These are phyloP conservation scores for Arabidopsis suecica DNA, from an alignment of 345 rosid species.

Conservation along the genomic window DNA sequence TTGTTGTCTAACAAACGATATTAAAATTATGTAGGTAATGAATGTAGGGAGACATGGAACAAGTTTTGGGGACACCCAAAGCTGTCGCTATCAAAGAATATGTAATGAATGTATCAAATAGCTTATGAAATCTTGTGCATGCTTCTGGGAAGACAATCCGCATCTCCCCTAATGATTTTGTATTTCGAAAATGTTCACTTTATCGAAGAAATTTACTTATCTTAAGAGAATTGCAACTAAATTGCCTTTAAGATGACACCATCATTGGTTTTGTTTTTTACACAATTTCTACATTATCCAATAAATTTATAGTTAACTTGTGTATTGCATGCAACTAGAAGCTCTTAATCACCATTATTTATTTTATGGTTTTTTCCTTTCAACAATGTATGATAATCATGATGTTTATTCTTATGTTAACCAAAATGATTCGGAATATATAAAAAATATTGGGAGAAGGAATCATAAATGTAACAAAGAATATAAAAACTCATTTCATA, in stretches of 20 bases:
- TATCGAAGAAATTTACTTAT: conserved; percentile 29
- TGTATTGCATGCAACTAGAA: conserved; percentile 26
- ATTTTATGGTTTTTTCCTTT: neutral
- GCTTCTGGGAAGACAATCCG: conserved; percentile 31
- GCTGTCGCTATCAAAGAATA: conserved; percentile 44
- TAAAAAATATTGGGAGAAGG: too few species aligned
- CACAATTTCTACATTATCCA: conserved; percentile 18
- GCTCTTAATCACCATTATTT: conserved; percentile 31
- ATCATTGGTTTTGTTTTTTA: conserved; percentile 33
- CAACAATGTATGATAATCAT: conserved; percentile 18
- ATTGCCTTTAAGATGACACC: conserved; percentile 44
- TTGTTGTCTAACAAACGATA: conserved; percentile 23
- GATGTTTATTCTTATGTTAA: conserved; percentile 24
- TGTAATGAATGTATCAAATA: conserved; percentile 29
- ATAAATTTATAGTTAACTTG: neutral
- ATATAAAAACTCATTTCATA: too few species aligned
- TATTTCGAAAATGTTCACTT: conserved; percentile 31
- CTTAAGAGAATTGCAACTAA: conserved; percentile 30
- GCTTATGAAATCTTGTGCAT: conserved; percentile 23
- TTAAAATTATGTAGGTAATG: conserved; percentile 24
- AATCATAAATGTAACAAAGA: too few species aligned
- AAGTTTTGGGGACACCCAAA: conserved; percentile 23
- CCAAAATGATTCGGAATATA: conserved; percentile 10
- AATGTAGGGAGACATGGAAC: conserved; percentile 34
- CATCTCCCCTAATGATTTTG: conserved; percentile 42